Evolutionary conservation across 192 early-diverging fungal species (phyloP), one percentile per base, ranked within the genome.

Genomic region (Gigaspora rosea): DNA sequence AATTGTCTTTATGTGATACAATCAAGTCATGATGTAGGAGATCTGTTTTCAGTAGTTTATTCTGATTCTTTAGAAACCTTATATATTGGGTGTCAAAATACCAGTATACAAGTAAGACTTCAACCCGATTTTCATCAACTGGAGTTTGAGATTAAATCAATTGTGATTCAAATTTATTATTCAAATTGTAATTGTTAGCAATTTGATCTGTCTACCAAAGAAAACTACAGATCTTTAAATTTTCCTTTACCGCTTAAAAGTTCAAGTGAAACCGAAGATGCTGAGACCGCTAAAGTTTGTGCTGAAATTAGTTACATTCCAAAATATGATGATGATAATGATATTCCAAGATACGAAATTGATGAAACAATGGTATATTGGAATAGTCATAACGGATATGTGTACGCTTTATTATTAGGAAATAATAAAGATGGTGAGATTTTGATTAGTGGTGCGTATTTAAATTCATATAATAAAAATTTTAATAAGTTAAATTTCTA

Each of bases 71-170:
- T 81, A 7, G 87, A 90, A 13, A 84, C 80, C 7, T 75, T 94
- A 71, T 90, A 88, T 48, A 87, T 94, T 71, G 92, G 92, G 0
- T 90, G 91, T 73, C 91, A 94, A 77, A 92, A 94, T 79, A 92
- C 92, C 10, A 91, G 89, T 74, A 89, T 94, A 71, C 91, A 92
- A 85, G 87, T 86, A 86, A 15, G 52, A 83, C 79, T 18, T 50
- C 81, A 32, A 86, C 85, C 63, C 85, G 80, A 76, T 76, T 69
- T 49, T 51, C 33, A 64, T 64, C 33, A 35, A 41, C 7, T 7
- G 41, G 41, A 41, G 7, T 41, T 41, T 2, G 0, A 4, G 35
- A 2, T 64, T 36, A 13, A 9, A 13, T 11, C 11, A 35, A 33
- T 64, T 13, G 3, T 27, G 15, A 18, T n/a, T 18, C 11, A 8